Conservation (phyloP, 257 asterid species). For the Thymus mandschuricus region DNA sequence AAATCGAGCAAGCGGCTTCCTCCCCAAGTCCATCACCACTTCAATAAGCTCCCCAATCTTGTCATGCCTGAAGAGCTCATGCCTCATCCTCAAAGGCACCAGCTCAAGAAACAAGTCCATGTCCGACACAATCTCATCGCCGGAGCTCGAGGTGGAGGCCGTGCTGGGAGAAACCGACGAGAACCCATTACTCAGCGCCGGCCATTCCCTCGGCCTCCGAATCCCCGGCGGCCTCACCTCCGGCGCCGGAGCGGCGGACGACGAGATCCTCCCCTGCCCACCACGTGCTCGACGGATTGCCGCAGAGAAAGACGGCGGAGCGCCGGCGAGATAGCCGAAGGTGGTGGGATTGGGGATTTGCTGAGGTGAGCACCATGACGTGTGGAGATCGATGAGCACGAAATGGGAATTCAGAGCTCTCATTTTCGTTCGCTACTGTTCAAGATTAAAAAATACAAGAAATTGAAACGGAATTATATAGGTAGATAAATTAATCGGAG, state of each 20-base stretch:
- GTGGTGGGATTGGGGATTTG: slow-evolving; percentile 69
- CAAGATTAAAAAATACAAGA: neutral
- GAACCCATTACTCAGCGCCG: slow-evolving; percentile 57
- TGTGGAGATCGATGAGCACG: slow-evolving; percentile 68
- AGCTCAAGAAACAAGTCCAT: slow-evolving; percentile 83
- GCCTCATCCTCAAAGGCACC: slow-evolving; percentile 81
- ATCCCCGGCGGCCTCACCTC: slow-evolving; percentile 64
- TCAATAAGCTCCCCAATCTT: slow-evolving; percentile 75
- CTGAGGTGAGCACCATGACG: slow-evolving; percentile 66
- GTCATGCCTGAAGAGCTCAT: slow-evolving; percentile 62
- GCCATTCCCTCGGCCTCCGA: slow-evolving; percentile 55
- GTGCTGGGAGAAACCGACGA: slow-evolving; percentile 47
- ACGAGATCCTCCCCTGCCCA: slow-evolving; percentile 51
- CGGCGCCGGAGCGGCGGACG: slow-evolving; percentile 49
- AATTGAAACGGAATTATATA: neutral
- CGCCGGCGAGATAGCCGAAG: slow-evolving; percentile 44
- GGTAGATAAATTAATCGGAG: neutral
- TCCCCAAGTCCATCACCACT: slow-evolving; percentile 98
- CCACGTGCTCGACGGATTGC: slow-evolving; percentile 74
- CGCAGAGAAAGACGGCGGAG: slow-evolving; percentile 47
- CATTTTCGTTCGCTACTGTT: slow-evolving; percentile 45
- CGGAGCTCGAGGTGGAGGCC: slow-evolving; percentile 56
- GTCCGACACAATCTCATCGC: slow-evolving; percentile 71
- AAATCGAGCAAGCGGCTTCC: slow-evolving; percentile 92
- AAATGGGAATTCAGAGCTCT: slow-evolving; percentile 69